Evolutionary conservation across 2,329 filamentous ascomycete species (phyloP).

Genomic region (Trichoderma sp.): DNA sequence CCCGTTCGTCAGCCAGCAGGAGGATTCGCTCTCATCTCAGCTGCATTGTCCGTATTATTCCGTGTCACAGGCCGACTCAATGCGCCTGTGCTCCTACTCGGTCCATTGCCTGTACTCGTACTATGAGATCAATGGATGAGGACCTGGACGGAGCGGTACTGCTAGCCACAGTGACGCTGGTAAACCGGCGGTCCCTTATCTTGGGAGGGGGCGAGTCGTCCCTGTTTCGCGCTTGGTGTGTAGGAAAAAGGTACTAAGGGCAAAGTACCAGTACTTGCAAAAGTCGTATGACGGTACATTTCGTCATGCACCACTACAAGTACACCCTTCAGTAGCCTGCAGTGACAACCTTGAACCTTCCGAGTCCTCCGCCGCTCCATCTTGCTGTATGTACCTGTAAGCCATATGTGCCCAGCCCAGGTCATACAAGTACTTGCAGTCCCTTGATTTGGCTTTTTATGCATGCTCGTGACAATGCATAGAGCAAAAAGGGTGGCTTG

Average conservation of each 20-base stretch:
- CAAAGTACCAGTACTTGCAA: slow-evolving; percentile 36
- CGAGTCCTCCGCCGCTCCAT: slow-evolving; percentile 16
- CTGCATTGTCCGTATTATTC: not conserved
- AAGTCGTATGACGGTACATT: slow-evolving; percentile 40
- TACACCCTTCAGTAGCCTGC: slow-evolving; percentile 31
- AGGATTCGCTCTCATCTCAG: not conserved
- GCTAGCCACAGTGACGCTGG: not conserved
- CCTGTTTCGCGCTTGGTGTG: not conserved
- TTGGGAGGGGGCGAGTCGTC: not conserved
- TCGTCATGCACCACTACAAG: slow-evolving; percentile 38
- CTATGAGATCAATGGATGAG: not conserved
- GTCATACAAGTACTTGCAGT: not conserved
- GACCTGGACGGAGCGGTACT: not conserved
- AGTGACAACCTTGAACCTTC: not conserved
- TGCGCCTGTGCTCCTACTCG: not conserved
- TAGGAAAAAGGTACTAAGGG: slow-evolving; percentile 30
- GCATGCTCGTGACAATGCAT: not conserved
- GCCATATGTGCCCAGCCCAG: not conserved
- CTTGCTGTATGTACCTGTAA: not conserved
- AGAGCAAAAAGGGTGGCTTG: not conserved
- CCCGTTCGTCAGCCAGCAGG: not conserved
- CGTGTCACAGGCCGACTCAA: not conserved
- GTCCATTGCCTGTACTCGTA: not conserved
- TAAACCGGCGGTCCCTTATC: not conserved
- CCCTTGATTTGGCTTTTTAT: not conserved